Conservation (phyloP, 2,329 filamentous ascomycete species). For the Pseudogymnoascus sp. region DNA sequence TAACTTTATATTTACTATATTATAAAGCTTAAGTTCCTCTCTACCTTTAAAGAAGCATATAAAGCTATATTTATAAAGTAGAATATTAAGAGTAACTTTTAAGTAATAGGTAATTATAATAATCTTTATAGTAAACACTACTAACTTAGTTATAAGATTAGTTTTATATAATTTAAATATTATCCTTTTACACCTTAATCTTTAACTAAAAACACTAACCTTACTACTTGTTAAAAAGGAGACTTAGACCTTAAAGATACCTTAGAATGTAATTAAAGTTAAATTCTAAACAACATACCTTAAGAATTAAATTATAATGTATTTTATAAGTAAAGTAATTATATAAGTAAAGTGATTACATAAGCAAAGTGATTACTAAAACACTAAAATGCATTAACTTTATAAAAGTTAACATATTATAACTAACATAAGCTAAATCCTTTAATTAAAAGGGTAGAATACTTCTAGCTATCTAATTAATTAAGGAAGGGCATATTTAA, state of each 20-base stretch:
- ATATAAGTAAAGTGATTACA: too few relatives aligned
- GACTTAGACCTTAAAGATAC: slow-evolving; percentile 12
- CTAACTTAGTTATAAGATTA: slow-evolving; percentile 24
- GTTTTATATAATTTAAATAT: slow-evolving; percentile 24
- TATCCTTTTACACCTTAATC: slow-evolving; percentile 22
- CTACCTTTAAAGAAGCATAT: too few relatives aligned
- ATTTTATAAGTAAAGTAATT: too few relatives aligned
- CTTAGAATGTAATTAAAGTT: slow-evolving; percentile 12
- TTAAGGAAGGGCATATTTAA: too few relatives aligned
- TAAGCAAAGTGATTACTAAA: too few relatives aligned
- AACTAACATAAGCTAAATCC: too few relatives aligned
- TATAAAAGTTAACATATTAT: too few relatives aligned
- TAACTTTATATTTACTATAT: slow-evolving; percentile 16
- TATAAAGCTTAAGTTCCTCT: too few relatives aligned
- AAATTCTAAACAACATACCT: slow-evolving; percentile 10
- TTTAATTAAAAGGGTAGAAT: too few relatives aligned
- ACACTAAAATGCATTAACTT: too few relatives aligned
- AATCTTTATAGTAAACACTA: slow-evolving; percentile 20
- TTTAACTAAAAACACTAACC: slow-evolving; percentile 19
- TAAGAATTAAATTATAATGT: background rate
- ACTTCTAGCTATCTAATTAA: too few relatives aligned
- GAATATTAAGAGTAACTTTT: slow-evolving; percentile 23
- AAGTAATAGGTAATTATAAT: slow-evolving; percentile 20
- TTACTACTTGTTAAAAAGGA: slow-evolving; percentile 1
- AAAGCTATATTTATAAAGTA: too few relatives aligned